Evolutionary conservation across 805 yeast genomes (phyloP), one percentile per base, ranked within the genome.

Genomic region (Pichia gijzeniarum): DNA sequence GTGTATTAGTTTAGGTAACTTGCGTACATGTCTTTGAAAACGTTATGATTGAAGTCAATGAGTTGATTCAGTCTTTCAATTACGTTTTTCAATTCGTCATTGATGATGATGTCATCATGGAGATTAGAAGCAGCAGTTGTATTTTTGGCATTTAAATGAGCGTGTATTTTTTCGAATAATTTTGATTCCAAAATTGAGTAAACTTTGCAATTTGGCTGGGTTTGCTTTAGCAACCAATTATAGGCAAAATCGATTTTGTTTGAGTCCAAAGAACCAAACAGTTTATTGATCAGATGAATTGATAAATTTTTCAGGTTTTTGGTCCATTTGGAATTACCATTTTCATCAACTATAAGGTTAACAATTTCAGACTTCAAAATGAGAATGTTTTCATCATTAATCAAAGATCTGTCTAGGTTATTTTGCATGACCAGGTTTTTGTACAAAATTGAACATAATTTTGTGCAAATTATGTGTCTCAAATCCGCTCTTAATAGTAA

Each of bases 291-390:
- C 40, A 84, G 58, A 59, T 83, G 95, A 48, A 87, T 71, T 4
- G 91, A 76, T 50, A 88, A 77, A 14, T 84, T 71, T 51, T 79
- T 74, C 21, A 86, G 76, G 62, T 87, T 87, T 58, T 86, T 77
- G 1, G 96, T 87, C 96, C 96, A 87, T 67, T 89, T 86, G 48
- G 86, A 79, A 60, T 85, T 85, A 2, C 95, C 95, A 56, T 82
- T 84, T 48, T 84, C 87, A 63, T 87, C 95, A 30, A 88, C 78
- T 16, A 87, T 87, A 38, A 87, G 83, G 28, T 90, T 83, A 44
- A 85, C 66, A 35, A 88, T 76, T 56, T 86, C 91, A 42, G 71
- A 79, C 61, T 83, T 87, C 45, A 87, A 69, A 41, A 63, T 68
- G 43, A 67, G 62, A 46, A 74, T 58, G 35, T 70, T 61, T 13